Percentiles rank a stretch among this genome's conserved stretches.
phyloP scores from a whole-genome alignment of 179 eudicot genomes.

The Vitellaria paradoxa region DNA sequence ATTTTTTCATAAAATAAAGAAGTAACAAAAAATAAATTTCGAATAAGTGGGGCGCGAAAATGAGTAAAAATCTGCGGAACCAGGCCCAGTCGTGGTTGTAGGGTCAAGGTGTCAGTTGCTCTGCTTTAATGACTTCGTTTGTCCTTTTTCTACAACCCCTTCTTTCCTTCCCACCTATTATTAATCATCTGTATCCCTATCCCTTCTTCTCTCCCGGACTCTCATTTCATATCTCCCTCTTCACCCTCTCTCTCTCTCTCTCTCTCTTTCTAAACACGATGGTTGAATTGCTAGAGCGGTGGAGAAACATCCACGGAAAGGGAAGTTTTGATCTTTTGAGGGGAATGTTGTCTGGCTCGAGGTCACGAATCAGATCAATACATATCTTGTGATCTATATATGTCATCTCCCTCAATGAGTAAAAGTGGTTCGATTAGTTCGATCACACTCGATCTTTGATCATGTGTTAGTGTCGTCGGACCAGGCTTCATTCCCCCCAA shows the following conservation, averaged over 20 bases:
- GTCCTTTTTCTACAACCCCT: constrained; percentile 19
- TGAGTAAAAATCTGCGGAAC: neutral
- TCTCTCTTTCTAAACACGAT: neutral
- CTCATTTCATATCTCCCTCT: neutral
- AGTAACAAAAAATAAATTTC: no score
- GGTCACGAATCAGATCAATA: constrained; percentile 29
- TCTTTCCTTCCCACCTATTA: constrained; percentile 7
- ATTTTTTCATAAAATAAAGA: no score
- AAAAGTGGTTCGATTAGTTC: no score
- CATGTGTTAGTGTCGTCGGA: constrained; percentile 52
- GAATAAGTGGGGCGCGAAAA: no score
- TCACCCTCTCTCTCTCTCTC: neutral
- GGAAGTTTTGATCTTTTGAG: constrained; percentile 33
- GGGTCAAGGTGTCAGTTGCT: constrained; percentile 28
- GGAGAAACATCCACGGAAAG: neutral
- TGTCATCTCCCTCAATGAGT: no score
- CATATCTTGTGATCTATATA: neutral
- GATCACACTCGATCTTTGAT: neutral
- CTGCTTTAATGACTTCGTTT: constrained; percentile 33
- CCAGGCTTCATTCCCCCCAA: constrained; percentile 99
- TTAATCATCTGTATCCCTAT: constrained; percentile 11
- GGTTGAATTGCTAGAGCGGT: neutral
- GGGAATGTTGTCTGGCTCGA: constrained; percentile 64
- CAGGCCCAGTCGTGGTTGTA: constrained; percentile 14
- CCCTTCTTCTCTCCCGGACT: neutral